These are phyloP conservation scores for Ascochyta rabiei DNA, from an alignment of 2,329 filamentous ascomycete species.

Conservation along the genomic window DNA sequence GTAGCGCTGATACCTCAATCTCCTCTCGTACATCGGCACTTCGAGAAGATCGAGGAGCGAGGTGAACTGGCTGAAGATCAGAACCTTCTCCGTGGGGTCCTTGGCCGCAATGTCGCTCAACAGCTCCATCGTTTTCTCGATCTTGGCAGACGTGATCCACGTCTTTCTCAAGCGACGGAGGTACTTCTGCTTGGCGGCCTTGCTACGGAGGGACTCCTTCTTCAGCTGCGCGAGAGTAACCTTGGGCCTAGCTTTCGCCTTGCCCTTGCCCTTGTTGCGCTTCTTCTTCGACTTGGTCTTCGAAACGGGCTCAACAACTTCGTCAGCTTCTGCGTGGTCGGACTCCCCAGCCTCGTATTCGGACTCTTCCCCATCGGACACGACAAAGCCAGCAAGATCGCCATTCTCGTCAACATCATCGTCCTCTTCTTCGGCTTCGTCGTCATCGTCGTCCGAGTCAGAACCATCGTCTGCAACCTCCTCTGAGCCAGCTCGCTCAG, in stretches of 20 bases:
- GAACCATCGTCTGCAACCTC: conserved; percentile 27
- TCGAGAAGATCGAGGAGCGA: conserved; percentile 78
- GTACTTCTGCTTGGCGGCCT: conserved; percentile 70
- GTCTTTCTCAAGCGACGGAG: conserved; percentile 69
- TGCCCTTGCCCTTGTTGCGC: conserved; percentile 54
- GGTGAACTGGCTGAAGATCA: conserved; percentile 84
- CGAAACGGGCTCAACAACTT: conserved; percentile 22
- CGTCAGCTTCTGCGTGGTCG: background rate
- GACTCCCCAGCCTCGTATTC: conserved; percentile 17
- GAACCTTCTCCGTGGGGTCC: conserved; percentile 71
- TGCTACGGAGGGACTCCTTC: conserved; percentile 68
- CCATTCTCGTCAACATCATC: conserved; percentile 44
- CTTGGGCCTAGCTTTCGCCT: conserved; percentile 41
- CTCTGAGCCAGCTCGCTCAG: conserved; percentile 17
- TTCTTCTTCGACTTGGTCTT: conserved; percentile 41
- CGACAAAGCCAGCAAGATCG: conserved; percentile 61
- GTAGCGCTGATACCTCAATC: conserved; percentile 70
- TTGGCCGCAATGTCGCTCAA: conserved; percentile 58
- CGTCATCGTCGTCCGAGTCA: conserved; percentile 49
- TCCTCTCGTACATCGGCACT: conserved; percentile 67
- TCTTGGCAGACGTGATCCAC: conserved; percentile 78
- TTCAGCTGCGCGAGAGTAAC: conserved; percentile 70
- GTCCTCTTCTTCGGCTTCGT: conserved; percentile 52
- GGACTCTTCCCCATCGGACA: conserved; percentile 53
- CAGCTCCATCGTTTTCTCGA: conserved; percentile 71